phyloP scores from a whole-genome alignment of 176 grass and related monocot genomes.

The Tuctoria greenei region DNA sequence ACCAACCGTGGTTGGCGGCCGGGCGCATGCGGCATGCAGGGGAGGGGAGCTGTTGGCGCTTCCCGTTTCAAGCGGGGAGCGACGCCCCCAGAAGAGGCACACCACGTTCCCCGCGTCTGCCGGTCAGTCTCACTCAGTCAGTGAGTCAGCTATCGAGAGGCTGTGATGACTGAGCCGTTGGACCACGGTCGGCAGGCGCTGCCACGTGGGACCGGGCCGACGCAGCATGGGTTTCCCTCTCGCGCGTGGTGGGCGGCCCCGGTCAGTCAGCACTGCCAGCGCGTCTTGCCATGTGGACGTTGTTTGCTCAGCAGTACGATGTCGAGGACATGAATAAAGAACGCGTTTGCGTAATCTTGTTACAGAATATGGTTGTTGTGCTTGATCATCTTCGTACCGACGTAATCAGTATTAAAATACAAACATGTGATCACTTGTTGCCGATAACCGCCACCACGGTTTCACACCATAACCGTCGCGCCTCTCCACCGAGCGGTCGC shows the following conservation, averaged over 20 bases:
- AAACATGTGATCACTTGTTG: too few species aligned
- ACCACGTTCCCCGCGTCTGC: not conserved
- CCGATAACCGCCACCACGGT: too few species aligned
- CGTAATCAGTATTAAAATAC: too few species aligned
- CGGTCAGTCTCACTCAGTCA: too few species aligned
- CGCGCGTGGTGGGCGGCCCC: not conserved
- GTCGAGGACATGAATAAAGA: too few species aligned
- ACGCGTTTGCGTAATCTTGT: too few species aligned
- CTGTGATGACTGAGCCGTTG: not conserved
- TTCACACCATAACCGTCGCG: too few species aligned
- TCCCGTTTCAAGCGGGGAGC: not conserved
- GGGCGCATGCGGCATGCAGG: not conserved
- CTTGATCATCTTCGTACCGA: too few species aligned
- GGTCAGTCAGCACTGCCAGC: not conserved
- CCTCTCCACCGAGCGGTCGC: too few species aligned
- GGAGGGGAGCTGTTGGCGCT: conserved; percentile 3
- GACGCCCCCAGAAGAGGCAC: conserved; percentile 3
- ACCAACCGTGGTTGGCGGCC: not conserved
- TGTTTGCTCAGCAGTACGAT: too few species aligned
- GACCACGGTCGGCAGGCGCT: not conserved
- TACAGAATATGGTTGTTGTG: too few species aligned
- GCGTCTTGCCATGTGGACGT: not conserved
- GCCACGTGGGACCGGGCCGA: not conserved
- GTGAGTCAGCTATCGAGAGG: not conserved
- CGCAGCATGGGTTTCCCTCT: not conserved